Conservation (phyloP, 2,329 filamentous ascomycete genomes). For the Simplicillium sp. region DNA sequence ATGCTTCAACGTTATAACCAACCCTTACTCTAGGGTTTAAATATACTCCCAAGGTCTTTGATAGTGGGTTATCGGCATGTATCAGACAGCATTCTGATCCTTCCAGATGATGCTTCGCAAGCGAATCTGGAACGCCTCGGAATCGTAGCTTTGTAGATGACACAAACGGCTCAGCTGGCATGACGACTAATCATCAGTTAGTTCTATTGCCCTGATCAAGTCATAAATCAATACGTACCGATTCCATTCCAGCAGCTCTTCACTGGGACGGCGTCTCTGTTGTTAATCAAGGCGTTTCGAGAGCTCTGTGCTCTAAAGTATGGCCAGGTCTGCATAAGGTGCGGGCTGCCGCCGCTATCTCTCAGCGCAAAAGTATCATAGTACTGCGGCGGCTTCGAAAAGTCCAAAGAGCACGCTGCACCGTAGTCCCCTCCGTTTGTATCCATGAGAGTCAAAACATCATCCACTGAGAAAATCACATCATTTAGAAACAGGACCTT, state of each 20-base stretch:
- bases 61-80: slow-evolving; percentile 59
- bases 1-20: slow-evolving; percentile 48
- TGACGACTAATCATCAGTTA: slow-evolving; percentile 24
- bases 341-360: slow-evolving; percentile 39
- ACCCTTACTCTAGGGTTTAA: slow-evolving; percentile 63
- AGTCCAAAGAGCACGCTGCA: slow-evolving; percentile 54
- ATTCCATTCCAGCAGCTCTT: slow-evolving; percentile 37
- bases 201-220: neutral
- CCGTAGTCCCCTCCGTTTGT: slow-evolving; percentile 51
- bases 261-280: slow-evolving; percentile 34
- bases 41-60: slow-evolving; percentile 45
- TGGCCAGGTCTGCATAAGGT: slow-evolving; percentile 47
- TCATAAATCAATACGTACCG: slow-evolving; percentile 13
- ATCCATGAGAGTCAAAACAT: slow-evolving; percentile 44
- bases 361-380: slow-evolving; percentile 57
- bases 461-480: slow-evolving; percentile 48
- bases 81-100: slow-evolving; percentile 74
- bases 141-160: slow-evolving; percentile 41
- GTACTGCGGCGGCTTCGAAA: slow-evolving; percentile 39
- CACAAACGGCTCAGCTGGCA: slow-evolving; percentile 48
- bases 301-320: slow-evolving; percentile 45
- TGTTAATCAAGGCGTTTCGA: slow-evolving; percentile 40
- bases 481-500: slow-evolving; percentile 55
- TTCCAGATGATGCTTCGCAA: slow-evolving; percentile 56
- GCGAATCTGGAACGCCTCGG: slow-evolving; percentile 52